Percentiles rank a stretch among this genome's conserved stretches.
Conservation (phyloP, 2,329 filamentous ascomycete species). For the Westerdykella sp. region DNA sequence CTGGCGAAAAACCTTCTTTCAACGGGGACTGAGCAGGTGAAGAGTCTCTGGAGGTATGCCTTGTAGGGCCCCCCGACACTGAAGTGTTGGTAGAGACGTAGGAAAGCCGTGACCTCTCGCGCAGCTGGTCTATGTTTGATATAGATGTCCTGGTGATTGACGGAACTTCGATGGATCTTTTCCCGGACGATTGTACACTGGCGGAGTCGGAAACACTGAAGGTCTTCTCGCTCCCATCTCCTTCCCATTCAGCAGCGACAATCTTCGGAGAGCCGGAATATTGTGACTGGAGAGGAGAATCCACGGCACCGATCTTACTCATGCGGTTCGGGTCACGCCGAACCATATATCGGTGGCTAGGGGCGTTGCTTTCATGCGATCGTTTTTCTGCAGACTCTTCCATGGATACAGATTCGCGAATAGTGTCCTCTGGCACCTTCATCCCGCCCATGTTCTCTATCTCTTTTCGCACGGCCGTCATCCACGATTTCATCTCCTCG, state of each 20-base stretch:
- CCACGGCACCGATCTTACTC: slow-evolving; percentile 28
- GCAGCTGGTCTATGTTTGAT: slow-evolving; percentile 32
- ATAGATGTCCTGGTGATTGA: slow-evolving; percentile 30
- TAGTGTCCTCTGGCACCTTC: slow-evolving; percentile 38
- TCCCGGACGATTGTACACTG: slow-evolving; percentile 14
- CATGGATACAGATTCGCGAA: slow-evolving; percentile 23
- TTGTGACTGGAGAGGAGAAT: slow-evolving; percentile 29
- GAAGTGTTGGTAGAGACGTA: slow-evolving; percentile 35
- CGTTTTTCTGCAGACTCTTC: slow-evolving; percentile 20
- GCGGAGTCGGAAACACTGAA: slow-evolving; percentile 26
- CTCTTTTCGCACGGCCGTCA: slow-evolving; percentile 59
- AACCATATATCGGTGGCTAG: slow-evolving; percentile 35
- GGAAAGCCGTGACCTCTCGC: slow-evolving; percentile 33
- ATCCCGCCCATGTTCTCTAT: slow-evolving; percentile 66
- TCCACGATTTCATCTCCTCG: slow-evolving; percentile 71
- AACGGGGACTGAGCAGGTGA: slow-evolving; percentile 33
- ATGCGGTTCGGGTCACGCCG: slow-evolving; percentile 30
- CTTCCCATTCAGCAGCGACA: slow-evolving; percentile 29
- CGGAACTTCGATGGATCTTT: slow-evolving; percentile 29
- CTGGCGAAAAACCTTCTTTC: slow-evolving; percentile 19
- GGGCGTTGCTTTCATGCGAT: slow-evolving; percentile 16
- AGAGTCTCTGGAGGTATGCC: slow-evolving; percentile 30
- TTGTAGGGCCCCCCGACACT: slow-evolving; percentile 26
- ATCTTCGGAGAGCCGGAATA: slow-evolving; percentile 25
- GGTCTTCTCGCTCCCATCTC: slow-evolving; percentile 19